Evolutionary conservation across 495 filamentous ascomycete genomes (phyloP), one percentile per base, ranked within the genome.

Genomic region (Aspergillus heteromorphus): DNA sequence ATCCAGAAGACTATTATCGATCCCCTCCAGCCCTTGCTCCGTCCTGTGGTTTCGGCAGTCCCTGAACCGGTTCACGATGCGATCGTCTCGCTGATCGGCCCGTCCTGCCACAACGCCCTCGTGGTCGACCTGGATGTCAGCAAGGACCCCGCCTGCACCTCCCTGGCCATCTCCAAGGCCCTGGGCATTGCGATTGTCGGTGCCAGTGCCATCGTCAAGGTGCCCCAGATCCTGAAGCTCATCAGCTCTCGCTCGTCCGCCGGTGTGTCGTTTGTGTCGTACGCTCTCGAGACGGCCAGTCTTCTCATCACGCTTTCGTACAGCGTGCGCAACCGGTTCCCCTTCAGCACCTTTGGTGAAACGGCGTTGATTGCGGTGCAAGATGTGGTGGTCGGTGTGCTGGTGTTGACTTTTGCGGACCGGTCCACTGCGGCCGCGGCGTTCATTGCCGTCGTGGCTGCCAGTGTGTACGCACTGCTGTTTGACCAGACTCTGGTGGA

Each of bases 271-370:
- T 96, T 96, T 77, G 81, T 93, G 36, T 85, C 87, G 25, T 96
- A 96, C 73, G 79, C 89, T 38, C 88, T 98, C 67, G 93, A 98
- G 71, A 96, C 91, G 9, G 77, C 83, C 55, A 81, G 83, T 59
- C 87, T 91, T 70, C 78, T 96, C 49, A 92, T 93, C 73, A 86
- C 83, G 2, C 80, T 97, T 40, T 88, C 86, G 25, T 98, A 98
- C 74, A 93, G 93, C 68, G 76, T 87, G 51, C 86, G 95, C 64
- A 87, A 90, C 61, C 85, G 86, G 6, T 96, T 95, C 65, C 92
- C 95, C 14, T 93, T 97, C 71, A 92, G 87, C 77, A 97, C 93
- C 16, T 98, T 87, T 63, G 93, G 93, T 65, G 93, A 98, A 79
- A 89, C 89, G 38, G 90, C 88, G 31, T 76, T 97, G 61, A 95